A percentile compares a stretch with the other conserved stretches of the same genome.
Conservation (phyloP, 345 rosid species). For the Populus euphratica region DNA sequence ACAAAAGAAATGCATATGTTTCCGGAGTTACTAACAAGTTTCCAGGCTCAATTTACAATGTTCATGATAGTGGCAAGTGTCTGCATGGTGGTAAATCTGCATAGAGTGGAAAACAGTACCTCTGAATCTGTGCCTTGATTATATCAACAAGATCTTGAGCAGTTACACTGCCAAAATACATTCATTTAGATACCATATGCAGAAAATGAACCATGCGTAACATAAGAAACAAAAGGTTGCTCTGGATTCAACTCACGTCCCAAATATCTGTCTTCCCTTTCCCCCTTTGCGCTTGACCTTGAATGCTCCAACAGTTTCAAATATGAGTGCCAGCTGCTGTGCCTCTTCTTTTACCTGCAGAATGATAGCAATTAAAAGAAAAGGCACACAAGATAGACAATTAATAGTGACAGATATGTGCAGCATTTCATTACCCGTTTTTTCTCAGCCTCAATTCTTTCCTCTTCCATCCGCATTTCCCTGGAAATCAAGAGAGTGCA, state of each 20-base stretch:
- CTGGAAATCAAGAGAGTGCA: constrained; percentile 21
- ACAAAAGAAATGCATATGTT: background rate
- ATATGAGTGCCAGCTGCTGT: constrained; percentile 66
- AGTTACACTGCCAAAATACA: constrained; percentile 61
- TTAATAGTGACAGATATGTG: background rate
- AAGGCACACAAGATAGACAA: background rate
- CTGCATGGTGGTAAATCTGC: constrained; percentile 1
- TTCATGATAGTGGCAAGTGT: background rate
- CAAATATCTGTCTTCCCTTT: constrained; percentile 82
- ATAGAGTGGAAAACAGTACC: constrained; percentile 39
- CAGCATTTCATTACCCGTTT: constrained; percentile 51
- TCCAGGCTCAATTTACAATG: background rate
- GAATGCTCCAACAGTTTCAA: constrained; percentile 88
- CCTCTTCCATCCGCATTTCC: constrained; percentile 82
- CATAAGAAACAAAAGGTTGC: background rate
- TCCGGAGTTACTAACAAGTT: background rate
- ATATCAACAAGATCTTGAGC: constrained; percentile 90
- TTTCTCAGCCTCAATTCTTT: constrained; percentile 90
- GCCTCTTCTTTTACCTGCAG: constrained; percentile 93
- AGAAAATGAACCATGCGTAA: background rate
- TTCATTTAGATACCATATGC: constrained; percentile 8
- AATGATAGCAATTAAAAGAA: background rate
- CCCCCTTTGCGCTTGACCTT: constrained; percentile 96
- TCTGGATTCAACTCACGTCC: constrained; percentile 53
- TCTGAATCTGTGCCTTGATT: constrained; percentile 86